Evolutionary conservation across 2,329 filamentous ascomycete species (phyloP).

Genomic region (Cytospora piceicola): DNA sequence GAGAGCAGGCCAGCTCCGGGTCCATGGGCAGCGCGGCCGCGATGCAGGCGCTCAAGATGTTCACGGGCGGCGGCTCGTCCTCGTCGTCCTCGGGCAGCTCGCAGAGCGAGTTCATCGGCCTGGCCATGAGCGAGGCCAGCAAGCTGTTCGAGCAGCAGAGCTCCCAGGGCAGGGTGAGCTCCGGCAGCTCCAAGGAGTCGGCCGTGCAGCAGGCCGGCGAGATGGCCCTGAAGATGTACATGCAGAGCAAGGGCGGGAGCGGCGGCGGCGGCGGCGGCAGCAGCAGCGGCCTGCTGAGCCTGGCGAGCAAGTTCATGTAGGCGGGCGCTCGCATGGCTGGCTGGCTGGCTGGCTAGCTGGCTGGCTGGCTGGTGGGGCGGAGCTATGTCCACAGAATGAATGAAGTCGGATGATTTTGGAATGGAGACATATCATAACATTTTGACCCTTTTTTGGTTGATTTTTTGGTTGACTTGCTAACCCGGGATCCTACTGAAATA

Average conservation of each 20-base stretch:
- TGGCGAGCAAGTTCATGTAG: constrained; percentile 55
- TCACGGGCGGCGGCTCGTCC: constrained; percentile 56
- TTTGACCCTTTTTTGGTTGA: background rate
- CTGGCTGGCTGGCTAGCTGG: background rate
- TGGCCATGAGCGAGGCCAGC: constrained; percentile 87
- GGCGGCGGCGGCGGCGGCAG: constrained; percentile 48
- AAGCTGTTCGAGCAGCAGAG: constrained; percentile 70
- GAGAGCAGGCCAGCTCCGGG: constrained; percentile 51
- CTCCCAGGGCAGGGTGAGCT: constrained; percentile 55
- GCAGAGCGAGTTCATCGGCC: constrained; percentile 79
- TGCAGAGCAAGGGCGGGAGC: constrained; percentile 68
- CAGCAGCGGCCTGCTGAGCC: constrained; percentile 43
- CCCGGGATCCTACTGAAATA: too few species aligned
- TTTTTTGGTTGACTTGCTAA: too few species aligned
- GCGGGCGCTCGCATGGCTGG: too few species aligned
- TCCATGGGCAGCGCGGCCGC: constrained; percentile 74
- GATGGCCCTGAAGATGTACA: constrained; percentile 88
- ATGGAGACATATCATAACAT: background rate
- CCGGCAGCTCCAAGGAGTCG: constrained; percentile 75
- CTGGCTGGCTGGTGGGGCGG: background rate
- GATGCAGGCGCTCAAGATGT: constrained; percentile 81
- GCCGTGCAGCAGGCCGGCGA: constrained; percentile 79
- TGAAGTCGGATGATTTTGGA: background rate
- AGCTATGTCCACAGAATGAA: background rate
- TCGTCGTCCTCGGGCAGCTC: constrained; percentile 44